These are phyloP conservation scores for Cercospora nicotianae DNA, from an alignment of 2,329 filamentous ascomycete genomes.

Conservation along the genomic window DNA sequence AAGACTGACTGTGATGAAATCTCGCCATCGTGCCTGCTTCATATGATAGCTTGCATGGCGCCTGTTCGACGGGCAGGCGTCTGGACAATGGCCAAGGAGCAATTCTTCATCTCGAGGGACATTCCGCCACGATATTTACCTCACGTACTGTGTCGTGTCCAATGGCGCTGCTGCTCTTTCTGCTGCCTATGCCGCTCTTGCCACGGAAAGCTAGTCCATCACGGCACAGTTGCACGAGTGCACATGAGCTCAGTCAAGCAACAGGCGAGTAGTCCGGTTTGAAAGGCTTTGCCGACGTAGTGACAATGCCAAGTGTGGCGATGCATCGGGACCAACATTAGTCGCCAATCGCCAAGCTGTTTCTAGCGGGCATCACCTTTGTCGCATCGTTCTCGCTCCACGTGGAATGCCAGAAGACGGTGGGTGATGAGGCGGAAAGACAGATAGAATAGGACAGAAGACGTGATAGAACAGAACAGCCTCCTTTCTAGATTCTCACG, in stretches of 20 bases:
- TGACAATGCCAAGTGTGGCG: conserved; percentile 1
- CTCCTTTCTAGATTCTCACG: background rate
- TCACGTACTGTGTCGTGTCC: background rate
- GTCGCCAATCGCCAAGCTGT: conserved; percentile 2
- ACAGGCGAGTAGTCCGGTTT: background rate
- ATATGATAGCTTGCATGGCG: background rate
- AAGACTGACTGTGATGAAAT: background rate
- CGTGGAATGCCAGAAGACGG: background rate
- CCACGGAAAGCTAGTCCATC: background rate
- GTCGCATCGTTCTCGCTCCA: background rate
- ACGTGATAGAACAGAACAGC: background rate
- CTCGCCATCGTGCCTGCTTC: background rate
- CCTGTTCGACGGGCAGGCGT: background rate
- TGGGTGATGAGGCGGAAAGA: background rate
- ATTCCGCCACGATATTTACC: background rate
- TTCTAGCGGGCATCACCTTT: background rate
- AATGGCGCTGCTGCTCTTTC: background rate
- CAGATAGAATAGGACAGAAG: background rate
- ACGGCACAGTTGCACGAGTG: background rate
- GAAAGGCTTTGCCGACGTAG: background rate
- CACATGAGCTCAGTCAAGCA: background rate
- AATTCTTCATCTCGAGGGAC: background rate
- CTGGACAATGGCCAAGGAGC: background rate
- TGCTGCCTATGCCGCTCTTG: background rate
- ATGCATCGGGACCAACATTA: background rate